phyloP scores from a whole-genome alignment of 352 stramenopile species.

The Phytophthora ramorum region DNA sequence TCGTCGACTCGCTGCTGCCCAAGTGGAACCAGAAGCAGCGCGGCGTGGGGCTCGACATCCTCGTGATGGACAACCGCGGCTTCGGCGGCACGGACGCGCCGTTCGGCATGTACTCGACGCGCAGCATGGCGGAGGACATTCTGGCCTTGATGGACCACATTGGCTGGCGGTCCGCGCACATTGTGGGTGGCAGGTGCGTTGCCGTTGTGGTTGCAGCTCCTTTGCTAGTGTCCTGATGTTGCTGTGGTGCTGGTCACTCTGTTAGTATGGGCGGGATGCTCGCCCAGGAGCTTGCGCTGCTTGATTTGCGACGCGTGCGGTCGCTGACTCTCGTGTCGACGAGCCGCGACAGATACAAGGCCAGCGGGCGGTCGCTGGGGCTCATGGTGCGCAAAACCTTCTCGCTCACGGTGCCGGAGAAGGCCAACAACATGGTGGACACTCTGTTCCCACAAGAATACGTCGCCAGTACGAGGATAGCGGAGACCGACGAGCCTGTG shows the following conservation, averaged over 20 bases:
- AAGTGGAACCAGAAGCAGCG: slow-evolving; percentile 43
- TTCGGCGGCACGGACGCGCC: slow-evolving; percentile 49
- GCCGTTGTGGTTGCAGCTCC: neutral
- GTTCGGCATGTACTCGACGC: slow-evolving; percentile 61
- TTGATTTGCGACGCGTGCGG: slow-evolving; percentile 49
- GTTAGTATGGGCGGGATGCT: slow-evolving; percentile 67
- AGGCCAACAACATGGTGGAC: slow-evolving; percentile 45
- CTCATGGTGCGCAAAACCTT: slow-evolving; percentile 48
- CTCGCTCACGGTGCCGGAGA: slow-evolving; percentile 38
- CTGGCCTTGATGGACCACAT: slow-evolving; percentile 66
- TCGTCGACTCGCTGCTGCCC: slow-evolving; percentile 53
- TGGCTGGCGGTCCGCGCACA: slow-evolving; percentile 52
- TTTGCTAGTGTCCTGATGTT: neutral
- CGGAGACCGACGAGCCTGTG: slow-evolving; percentile 41
- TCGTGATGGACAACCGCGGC: slow-evolving; percentile 69
- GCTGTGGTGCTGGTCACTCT: slow-evolving; percentile 3
- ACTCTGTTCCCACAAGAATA: slow-evolving; percentile 51
- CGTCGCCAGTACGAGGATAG: slow-evolving; percentile 35
- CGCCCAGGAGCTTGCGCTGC: slow-evolving; percentile 53
- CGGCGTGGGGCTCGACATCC: slow-evolving; percentile 47
- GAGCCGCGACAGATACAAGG: slow-evolving; percentile 54
- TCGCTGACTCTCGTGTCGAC: slow-evolving; percentile 66
- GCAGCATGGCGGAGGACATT: slow-evolving; percentile 62
- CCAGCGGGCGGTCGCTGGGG: slow-evolving; percentile 40
- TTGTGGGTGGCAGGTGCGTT: slow-evolving; percentile 51